Percentiles rank a stretch among this genome's conserved stretches.
Conservation (phyloP, 495 filamentous ascomycete genomes). For the Barbatosphaeria neglecta region DNA sequence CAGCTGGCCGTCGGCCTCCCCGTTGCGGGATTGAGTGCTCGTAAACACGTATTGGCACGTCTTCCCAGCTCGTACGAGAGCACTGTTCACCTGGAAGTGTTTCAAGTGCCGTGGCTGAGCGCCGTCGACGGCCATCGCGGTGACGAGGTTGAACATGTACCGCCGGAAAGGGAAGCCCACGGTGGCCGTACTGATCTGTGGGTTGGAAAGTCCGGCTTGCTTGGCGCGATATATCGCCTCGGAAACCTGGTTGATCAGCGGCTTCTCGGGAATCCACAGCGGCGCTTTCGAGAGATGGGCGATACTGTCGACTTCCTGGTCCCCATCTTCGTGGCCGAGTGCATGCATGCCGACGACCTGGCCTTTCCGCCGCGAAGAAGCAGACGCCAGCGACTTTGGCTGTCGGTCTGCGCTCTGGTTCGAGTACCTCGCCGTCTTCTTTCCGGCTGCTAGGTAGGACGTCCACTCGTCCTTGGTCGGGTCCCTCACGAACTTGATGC, state of each 20-base stretch:
- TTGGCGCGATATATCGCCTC: slow-evolving; percentile 32
- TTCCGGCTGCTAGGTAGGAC: slow-evolving; percentile 33
- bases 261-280: slow-evolving; percentile 32
- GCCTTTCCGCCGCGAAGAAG: slow-evolving; percentile 10
- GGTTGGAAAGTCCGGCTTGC: slow-evolving; percentile 28
- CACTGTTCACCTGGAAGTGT: slow-evolving; percentile 28
- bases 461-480: slow-evolving; percentile 54
- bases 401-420: slow-evolving; percentile 15
- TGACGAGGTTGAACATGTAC: slow-evolving; percentile 29
- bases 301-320: slow-evolving; percentile 6
- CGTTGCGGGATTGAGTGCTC: background rate
- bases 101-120: slow-evolving; percentile 31
- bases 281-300: slow-evolving; percentile 10
- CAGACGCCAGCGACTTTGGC: slow-evolving; percentile 19
- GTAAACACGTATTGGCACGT: background rate
- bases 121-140: slow-evolving; percentile 24
- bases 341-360: slow-evolving; percentile 3
- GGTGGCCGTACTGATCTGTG: slow-evolving; percentile 27
- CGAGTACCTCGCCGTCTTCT: slow-evolving; percentile 22
- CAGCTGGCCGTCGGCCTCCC: background rate
- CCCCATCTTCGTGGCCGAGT: background rate
- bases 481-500: slow-evolving; percentile 65
- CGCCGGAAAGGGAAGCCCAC: slow-evolving; percentile 30
- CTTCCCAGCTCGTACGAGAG: slow-evolving; percentile 20
- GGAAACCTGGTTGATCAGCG: slow-evolving; percentile 27